Evolutionary conservation across 2,329 filamentous ascomycete genomes (phyloP), one percentile per base, ranked within the genome.

Genomic region (Xylariaceae sp.): DNA sequence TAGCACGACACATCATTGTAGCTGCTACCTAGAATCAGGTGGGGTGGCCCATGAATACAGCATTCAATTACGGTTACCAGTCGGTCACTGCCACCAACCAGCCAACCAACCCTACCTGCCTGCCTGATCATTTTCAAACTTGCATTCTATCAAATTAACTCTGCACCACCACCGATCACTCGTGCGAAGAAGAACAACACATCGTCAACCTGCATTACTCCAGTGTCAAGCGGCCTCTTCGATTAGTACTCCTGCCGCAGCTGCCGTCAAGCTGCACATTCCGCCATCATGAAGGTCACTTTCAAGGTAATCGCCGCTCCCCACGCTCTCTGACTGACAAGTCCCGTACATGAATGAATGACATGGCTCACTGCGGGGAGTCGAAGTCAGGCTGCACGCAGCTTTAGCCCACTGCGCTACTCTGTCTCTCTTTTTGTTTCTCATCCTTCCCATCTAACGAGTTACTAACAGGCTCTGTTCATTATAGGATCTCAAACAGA

Each of bases 401-500:
- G 34, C 45, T 46, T 24, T 16, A 40, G 32, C 43, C 40, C 32
- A 36, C n/a, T n/a, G 46, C 38, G 43, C 28, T 34, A 19, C 41
- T n/a, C n/a, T n/a, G n/a, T n/a, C n/a, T n/a, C n/a, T n/a, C n/a
- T n/a, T n/a, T n/a, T n/a, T n/a, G n/a, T n/a, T n/a, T n/a, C n/a
- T n/a, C n/a, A n/a, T n/a, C n/a, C n/a, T n/a, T n/a, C n/a, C n/a
- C n/a, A n/a, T n/a, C n/a, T n/a, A n/a, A n/a, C n/a, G n/a, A n/a
- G 14, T 37, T 37, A 27, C 38, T 46, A 32, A 48, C 13, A 15
- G 35, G 11, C 24, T 38, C 7, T 13, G 13, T 21, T 28, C 29
- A 15, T 21, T 19, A 24, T 52, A 96, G 89, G 92, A 98, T 72
- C 77, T 98, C 60, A 97, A 96, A 75, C 92, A 97, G 68, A 86